These are phyloP conservation scores for Apostasia shenzhenica DNA, from an alignment of 106 monocot species.

Conservation along the genomic window DNA sequence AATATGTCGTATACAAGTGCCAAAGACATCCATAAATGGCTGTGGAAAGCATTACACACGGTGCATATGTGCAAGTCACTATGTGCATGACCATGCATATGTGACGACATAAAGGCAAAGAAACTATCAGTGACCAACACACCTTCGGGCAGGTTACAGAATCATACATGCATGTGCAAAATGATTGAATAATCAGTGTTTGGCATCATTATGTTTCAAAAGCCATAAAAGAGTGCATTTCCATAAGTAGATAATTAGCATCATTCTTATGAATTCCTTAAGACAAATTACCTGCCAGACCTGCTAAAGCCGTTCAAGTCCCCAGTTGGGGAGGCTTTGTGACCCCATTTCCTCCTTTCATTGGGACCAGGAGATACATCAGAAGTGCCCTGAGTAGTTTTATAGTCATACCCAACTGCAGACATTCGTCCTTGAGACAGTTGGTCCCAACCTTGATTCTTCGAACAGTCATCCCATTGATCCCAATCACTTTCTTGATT, in stretches of 20 bases:
- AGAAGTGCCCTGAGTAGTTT: conserved; percentile 1
- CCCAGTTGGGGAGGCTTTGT: conserved; percentile 36
- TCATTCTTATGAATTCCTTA: neutral
- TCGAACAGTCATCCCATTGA: conserved; percentile 4
- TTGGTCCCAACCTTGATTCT: conserved; percentile 7
- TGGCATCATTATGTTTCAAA: neutral
- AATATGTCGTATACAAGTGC: too few species aligned
- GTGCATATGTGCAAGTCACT: neutral
- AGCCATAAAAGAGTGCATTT: neutral
- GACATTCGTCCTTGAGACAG: neutral
- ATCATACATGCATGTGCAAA: neutral
- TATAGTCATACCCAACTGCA: conserved; percentile 6
- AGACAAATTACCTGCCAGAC: conserved; percentile 31
- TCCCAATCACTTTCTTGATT: conserved; percentile 3
- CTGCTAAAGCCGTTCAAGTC: conserved; percentile 20
- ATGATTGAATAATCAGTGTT: neutral
- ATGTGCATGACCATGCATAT: neutral
- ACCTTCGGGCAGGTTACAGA: neutral
- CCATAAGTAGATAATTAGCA: neutral
- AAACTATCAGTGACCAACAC: neutral
- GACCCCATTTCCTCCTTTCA: conserved; percentile 13
- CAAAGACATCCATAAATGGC: too few species aligned
- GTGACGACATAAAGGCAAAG: neutral
- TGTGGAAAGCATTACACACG: too few species aligned
- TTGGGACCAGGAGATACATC: conserved; percentile 21